Conservation (phyloP, 2,329 filamentous ascomycete genomes). For the Trichoderma semiorbis region DNA sequence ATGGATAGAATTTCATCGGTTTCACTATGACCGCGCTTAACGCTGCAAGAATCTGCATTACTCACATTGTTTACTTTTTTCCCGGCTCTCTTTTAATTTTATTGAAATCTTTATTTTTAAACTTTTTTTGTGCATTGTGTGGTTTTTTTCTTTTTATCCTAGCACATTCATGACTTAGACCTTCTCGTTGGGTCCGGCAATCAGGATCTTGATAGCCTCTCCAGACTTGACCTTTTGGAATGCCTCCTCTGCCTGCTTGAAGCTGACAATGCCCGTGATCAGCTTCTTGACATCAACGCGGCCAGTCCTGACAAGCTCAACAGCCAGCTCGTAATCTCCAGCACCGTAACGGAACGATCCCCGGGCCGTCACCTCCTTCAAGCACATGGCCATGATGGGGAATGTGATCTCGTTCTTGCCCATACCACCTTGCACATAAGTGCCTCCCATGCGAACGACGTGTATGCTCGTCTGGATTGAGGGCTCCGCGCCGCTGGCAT, state of each 20-base stretch:
- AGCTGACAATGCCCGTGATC: constrained; percentile 73
- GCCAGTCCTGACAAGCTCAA: constrained; percentile 70
- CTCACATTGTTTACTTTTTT: not conserved
- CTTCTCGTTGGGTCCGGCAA: constrained; percentile 59
- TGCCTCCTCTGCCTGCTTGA: constrained; percentile 78
- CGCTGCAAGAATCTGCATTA: not conserved
- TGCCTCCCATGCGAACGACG: constrained; percentile 66
- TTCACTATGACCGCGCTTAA: not conserved
- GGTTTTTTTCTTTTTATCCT: not conserved
- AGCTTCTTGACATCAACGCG: constrained; percentile 79
- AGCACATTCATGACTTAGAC: not conserved
- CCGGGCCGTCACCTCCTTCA: constrained; percentile 82
- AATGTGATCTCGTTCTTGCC: constrained; percentile 83
- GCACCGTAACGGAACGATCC: constrained; percentile 87
- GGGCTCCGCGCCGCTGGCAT: constrained; percentile 74
- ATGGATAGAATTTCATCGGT: not conserved
- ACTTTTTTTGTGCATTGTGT: not conserved
- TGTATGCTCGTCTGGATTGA: constrained; percentile 74
- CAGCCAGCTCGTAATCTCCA: constrained; percentile 81
- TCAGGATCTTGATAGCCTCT: constrained; percentile 69
- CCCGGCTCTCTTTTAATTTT: not conserved
- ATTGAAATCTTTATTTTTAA: not conserved
- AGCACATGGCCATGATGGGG: constrained; percentile 85
- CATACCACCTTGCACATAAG: constrained; percentile 86
- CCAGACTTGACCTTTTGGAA: constrained; percentile 84